Evolutionary conservation across 495 filamentous ascomycete species (phyloP), one percentile per base, ranked within the genome.

Genomic region (Eremomyces bilateralis): DNA sequence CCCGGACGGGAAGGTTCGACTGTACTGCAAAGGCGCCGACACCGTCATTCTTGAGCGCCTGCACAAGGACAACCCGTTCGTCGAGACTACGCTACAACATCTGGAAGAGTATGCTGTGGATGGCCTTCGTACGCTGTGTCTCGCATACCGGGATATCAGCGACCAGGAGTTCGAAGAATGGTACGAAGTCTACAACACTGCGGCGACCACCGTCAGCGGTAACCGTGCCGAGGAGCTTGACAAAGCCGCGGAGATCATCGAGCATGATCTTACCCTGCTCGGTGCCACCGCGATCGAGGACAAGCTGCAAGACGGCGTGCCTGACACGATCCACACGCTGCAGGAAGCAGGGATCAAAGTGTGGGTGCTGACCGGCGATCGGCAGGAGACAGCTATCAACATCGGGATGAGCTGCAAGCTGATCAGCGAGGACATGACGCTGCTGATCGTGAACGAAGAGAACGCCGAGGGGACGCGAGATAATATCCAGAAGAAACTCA

Each of bases 351-450:
- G 88, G 20, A 95, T 99, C 55, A 99, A 99, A 58, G 72, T 99
- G 30, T 99, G 90, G 88, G 90, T 99, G 15, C 57, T 99, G 52
- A 99, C 90, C 25, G 90, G 90, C 47, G 90, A 99, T 61, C 67
- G 90, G 47, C 90, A 99, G 52, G 90, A 99, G 52, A 99, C 90
- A 31, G 90, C 90, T 33, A 99, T 99, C 60, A 99, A 99, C 49
- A 99, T 99, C 46, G 90, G 90, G 38, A 99, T 99, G 90, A 92
- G 81, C 47, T 99, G 90, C 57, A 95, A 94, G 59, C 65, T 99
- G 17, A 82, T 99, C 30, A 92, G 82, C 31, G 90, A 99, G 53
- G 90, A 99, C 42, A 99, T 99, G 90, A 91, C 84, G 37, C 63
- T 99, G 10, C 61, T 99, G 34, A 91, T 99, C 49, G 64, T 99